Conservation (phyloP, 768 basidiomycete genomes). For the Serendipita sp. region DNA sequence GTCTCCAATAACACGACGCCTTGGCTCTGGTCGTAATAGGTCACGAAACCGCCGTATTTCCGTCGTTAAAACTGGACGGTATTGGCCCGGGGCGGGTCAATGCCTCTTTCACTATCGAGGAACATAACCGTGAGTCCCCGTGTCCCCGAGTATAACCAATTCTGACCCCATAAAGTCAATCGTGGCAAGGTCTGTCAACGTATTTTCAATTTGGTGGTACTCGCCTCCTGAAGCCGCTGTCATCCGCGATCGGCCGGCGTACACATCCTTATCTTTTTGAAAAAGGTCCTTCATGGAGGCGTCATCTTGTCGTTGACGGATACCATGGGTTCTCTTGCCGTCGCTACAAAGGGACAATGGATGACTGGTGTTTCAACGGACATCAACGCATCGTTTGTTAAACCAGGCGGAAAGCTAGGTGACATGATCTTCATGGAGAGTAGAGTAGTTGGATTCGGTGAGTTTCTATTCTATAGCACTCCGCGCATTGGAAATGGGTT, state of each 20-base stretch:
- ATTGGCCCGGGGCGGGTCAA: slow-evolving; percentile 61
- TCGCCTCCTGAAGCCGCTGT: neutral
- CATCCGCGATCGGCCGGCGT: neutral
- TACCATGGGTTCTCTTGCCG: slow-evolving; percentile 70
- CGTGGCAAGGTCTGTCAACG: slow-evolving; percentile 50
- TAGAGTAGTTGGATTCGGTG: slow-evolving; percentile 54
- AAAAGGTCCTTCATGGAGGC: slow-evolving; percentile 57
- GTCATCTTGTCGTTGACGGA: slow-evolving; percentile 70
- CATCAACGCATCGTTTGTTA: slow-evolving; percentile 59
- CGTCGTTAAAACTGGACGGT: slow-evolving; percentile 43
- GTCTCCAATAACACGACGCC: neutral
- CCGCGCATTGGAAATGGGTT: neutral
- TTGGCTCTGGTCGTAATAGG: slow-evolving; percentile 26
- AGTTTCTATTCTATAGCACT: slow-evolving; percentile 2
- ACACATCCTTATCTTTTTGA: neutral
- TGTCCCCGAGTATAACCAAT: neutral
- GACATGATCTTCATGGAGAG: slow-evolving; percentile 52
- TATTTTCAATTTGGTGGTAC: neutral
- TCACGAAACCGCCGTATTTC: slow-evolving; percentile 37
- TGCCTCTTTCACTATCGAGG: slow-evolving; percentile 54
- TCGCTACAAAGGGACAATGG: slow-evolving; percentile 63
- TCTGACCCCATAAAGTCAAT: slow-evolving; percentile 32
- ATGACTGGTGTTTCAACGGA: slow-evolving; percentile 70
- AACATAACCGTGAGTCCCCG: slow-evolving; percentile 45
- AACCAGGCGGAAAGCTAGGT: slow-evolving; percentile 55